Conservation (phyloP, 2,329 filamentous ascomycete species). For the Aaosphaeria arxii region DNA sequence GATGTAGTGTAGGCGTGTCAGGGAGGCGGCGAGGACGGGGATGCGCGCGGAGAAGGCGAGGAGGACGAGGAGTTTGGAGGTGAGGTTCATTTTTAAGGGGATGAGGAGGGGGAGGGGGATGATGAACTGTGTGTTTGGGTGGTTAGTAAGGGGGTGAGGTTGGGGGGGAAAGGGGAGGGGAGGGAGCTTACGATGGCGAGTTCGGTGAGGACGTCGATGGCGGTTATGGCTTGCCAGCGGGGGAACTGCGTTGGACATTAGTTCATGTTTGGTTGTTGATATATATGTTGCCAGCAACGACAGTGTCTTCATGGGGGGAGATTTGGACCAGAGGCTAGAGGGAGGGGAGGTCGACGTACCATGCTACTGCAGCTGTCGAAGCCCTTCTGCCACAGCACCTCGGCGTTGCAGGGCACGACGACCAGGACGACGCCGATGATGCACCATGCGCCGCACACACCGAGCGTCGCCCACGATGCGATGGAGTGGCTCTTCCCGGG, state of each 20-base stretch:
- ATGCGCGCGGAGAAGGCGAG: slow-evolving; percentile 23
- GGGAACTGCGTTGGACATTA: neutral
- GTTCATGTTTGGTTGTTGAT: too few relatives aligned
- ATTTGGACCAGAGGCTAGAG: too few relatives aligned
- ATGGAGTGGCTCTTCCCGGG: slow-evolving; percentile 17
- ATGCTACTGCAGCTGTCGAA: slow-evolving; percentile 14
- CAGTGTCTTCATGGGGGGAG: too few relatives aligned
- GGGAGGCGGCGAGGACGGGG: slow-evolving; percentile 2
- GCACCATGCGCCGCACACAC: slow-evolving; percentile 19
- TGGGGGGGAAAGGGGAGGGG: slow-evolving; percentile 13
- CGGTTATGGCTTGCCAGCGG: slow-evolving; percentile 17
- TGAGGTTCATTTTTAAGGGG: slow-evolving; percentile 21
- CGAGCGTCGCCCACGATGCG: slow-evolving; percentile 15
- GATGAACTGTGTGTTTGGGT: slow-evolving; percentile 10
- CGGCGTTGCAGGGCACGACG: slow-evolving; percentile 21
- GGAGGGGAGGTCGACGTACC: slow-evolving; percentile 10
- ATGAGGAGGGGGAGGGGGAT: slow-evolving; percentile 16
- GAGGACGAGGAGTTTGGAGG: slow-evolving; percentile 23
- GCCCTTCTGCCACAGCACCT: slow-evolving; percentile 12
- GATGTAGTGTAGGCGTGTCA: slow-evolving; percentile 11
- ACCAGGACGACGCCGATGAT: slow-evolving; percentile 23
- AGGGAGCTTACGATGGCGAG: slow-evolving; percentile 10
- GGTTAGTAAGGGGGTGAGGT: slow-evolving; percentile 7
- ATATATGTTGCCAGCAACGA: too few relatives aligned
- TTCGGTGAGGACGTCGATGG: slow-evolving; percentile 19